Percentiles rank a stretch among this genome's conserved stretches.
These are phyloP conservation scores for Xylariaceae sp. DNA, from an alignment of 2,329 filamentous ascomycete species.

Conservation along the genomic window DNA sequence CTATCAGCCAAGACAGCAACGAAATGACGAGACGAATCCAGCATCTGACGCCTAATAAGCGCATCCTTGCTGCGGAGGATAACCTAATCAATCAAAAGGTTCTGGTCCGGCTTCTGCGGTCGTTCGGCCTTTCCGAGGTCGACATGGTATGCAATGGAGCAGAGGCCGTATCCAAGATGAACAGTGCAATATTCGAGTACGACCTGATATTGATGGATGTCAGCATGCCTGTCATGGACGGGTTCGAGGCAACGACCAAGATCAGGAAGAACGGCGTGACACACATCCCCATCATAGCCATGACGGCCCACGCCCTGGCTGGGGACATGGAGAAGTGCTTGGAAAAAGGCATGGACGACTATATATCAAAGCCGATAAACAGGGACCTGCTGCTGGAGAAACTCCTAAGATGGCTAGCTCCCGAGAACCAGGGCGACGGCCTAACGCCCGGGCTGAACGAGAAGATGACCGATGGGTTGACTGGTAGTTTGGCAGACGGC, in stretches of 20 bases:
- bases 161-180: slow-evolving; percentile 6
- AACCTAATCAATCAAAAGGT: slow-evolving; percentile 11
- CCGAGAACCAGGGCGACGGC: neutral
- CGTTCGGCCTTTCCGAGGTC: slow-evolving; percentile 5
- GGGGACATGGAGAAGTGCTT: slow-evolving; percentile 9
- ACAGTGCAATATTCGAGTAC: neutral
- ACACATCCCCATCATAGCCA: slow-evolving; percentile 7
- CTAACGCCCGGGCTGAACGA: too few species aligned
- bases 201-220: slow-evolving; percentile 9
- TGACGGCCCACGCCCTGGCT: slow-evolving; percentile 9
- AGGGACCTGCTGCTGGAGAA: slow-evolving; percentile 4
- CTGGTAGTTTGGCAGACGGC: too few species aligned
- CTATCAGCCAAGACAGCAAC: neutral
- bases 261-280: slow-evolving; percentile 3
- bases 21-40: neutral
- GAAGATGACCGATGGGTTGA: too few species aligned
- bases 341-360: slow-evolving; percentile 7
- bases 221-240: slow-evolving; percentile 11
- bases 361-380: slow-evolving; percentile 7
- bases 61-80: slow-evolving; percentile 8
- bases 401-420: slow-evolving; percentile 5
- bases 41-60: slow-evolving; percentile 3
- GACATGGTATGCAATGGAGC: slow-evolving; percentile 6
- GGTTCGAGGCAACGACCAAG: slow-evolving; percentile 8
- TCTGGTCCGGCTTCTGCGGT: slow-evolving; percentile 5